Conservation (phyloP, 1,139 yeast genomes). For the Lodderomyces elongisporus region DNA sequence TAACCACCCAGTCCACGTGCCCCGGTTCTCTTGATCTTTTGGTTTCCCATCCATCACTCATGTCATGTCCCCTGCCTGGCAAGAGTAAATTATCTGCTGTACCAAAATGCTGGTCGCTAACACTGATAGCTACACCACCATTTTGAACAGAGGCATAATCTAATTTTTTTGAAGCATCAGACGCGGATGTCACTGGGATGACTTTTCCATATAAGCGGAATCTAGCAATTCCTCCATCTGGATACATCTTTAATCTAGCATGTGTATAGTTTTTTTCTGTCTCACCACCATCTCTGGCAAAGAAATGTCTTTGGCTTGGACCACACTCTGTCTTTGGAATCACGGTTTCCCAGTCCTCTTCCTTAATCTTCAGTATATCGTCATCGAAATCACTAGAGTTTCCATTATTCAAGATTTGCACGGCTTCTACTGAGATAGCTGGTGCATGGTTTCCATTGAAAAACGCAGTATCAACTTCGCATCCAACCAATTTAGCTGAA, state of each 20-base stretch:
- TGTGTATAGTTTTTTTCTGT: slow-evolving; percentile 69
- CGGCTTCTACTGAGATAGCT: slow-evolving; percentile 76
- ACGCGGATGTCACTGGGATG: slow-evolving; percentile 43
- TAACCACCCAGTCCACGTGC: slow-evolving; percentile 87
- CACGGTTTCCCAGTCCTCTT: slow-evolving; percentile 59
- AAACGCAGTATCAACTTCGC: slow-evolving; percentile 88
- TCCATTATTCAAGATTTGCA: slow-evolving; percentile 30
- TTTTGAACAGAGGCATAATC: slow-evolving; percentile 80
- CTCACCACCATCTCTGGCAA: slow-evolving; percentile 46
- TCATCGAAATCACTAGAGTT: slow-evolving; percentile 33
- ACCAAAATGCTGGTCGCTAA: slow-evolving; percentile 91
- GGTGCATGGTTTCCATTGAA: slow-evolving; percentile 97
- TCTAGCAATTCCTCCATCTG: slow-evolving; percentile 96
- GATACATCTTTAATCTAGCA: slow-evolving; percentile 82
- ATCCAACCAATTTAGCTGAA: slow-evolving; percentile 71
- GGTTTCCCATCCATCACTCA: slow-evolving; percentile 99
- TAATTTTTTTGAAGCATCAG: slow-evolving; percentile 26
- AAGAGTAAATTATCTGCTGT: slow-evolving; percentile 80
- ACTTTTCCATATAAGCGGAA: slow-evolving; percentile 85
- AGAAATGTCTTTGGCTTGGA: slow-evolving; percentile 81
- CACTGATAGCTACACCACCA: slow-evolving; percentile 83
- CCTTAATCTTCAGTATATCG: slow-evolving; percentile 9
- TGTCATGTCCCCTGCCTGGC: slow-evolving; percentile 92
- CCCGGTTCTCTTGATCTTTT: slow-evolving; percentile 76
- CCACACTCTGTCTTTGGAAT: slow-evolving; percentile 76